Evolutionary conservation across 2,329 filamentous ascomycete species (phyloP), one percentile per base, ranked within the genome.

Genomic region (Boeremia lycopersici): DNA sequence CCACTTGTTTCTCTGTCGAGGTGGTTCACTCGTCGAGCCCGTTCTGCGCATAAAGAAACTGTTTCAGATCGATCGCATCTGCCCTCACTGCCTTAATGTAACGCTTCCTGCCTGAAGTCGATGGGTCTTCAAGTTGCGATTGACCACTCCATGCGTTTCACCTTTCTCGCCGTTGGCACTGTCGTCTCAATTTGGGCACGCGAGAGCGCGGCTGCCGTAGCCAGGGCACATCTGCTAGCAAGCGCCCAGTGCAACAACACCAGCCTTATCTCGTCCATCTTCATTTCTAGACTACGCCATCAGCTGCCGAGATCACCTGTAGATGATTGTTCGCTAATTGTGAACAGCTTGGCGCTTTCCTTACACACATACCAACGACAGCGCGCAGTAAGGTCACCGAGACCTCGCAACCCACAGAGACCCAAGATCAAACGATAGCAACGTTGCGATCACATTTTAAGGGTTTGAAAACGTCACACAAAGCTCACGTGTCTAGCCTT

Each of bases 401-500:
- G 8, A 65, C 73, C 39, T 49, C 69, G 10, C 69, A 70, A 36
- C 72, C 67, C 6, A 67, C 72, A 31, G 59, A 65, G 6, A 64
- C 65, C 12, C 73, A 72, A 53, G 64, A 72, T 29, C 61, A 68
- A 33, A 70, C 66, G 13, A 74, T 71, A 34, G 66, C 68, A 12
- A 68, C 64, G 2, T 58, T 76, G 3, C 68, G 70, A 57, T 61
- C 67, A 2, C 75, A 77, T 42, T 74, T 78, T 39, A 55, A 63
- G 10, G 67, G 60, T 46, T 59, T 79, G 48, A 69, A 70, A 40
- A 62, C 60, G 23, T 72, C 76, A 11, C 75, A 79, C 53, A 75
- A 79, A 52, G 67, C 72, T 4, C 74, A 78, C 48, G 53, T 77
- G 17, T 56, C 57, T 13, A 75, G 66, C 45, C 61, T 79, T 34